phyloP scores from a whole-genome alignment of 129 eudicot species.

The Flaveria ramosissima region DNA sequence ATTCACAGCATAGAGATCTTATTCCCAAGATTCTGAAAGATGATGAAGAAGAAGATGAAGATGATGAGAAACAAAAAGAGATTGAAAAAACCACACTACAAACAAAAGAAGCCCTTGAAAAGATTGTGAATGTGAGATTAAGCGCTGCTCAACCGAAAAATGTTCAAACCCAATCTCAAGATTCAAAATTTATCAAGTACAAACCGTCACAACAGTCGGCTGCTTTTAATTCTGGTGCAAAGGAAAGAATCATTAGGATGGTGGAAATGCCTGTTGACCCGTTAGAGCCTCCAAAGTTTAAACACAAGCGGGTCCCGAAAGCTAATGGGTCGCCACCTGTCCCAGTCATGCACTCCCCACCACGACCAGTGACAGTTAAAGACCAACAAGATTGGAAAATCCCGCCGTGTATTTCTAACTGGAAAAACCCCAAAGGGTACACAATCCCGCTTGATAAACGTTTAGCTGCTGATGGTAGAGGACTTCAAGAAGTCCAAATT shows the following conservation, averaged over 20 bases:
- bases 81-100: conserved; percentile 69
- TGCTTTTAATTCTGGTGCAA: conserved; percentile 80
- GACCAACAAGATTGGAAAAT: conserved; percentile 94
- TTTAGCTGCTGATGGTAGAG: conserved; percentile 88
- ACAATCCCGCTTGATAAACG: conserved; percentile 90
- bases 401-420: conserved; percentile 85
- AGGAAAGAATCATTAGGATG: conserved; percentile 77
- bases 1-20: conserved; percentile 67
- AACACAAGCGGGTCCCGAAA: conserved; percentile 85
- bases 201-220: conserved; percentile 80
- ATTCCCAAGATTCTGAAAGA: conserved; percentile 68
- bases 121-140: conserved; percentile 78
- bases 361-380: conserved; percentile 81
- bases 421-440: conserved; percentile 91
- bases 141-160: conserved; percentile 92
- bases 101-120: conserved; percentile 75
- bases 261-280: conserved; percentile 94
- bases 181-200: conserved; percentile 64
- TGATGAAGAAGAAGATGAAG: conserved; percentile 50
- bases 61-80: conserved; percentile 63
- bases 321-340: conserved; percentile 91
- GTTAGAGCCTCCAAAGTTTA: conserved; percentile 79
- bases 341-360: conserved; percentile 89
- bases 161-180: conserved; percentile 60
- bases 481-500: conserved; percentile 85